Conservation (phyloP, 2,329 filamentous ascomycete species). For the Neoascochyta sp. region DNA sequence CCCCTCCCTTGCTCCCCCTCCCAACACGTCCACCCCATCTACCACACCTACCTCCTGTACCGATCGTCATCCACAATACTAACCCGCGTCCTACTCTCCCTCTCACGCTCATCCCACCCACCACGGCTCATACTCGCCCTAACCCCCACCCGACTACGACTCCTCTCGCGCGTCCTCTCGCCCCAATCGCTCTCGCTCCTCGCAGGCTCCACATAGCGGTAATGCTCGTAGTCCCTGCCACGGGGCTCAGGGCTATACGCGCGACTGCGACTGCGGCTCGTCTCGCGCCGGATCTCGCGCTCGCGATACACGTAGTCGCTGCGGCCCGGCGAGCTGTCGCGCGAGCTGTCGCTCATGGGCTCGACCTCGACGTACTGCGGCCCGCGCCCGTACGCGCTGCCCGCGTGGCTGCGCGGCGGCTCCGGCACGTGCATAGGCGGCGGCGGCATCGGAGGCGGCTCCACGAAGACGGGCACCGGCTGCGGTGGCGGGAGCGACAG, state of each 20-base stretch:
- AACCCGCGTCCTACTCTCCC: slow-evolving; percentile 30
- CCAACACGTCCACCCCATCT: too few species aligned
- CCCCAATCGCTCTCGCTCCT: slow-evolving; percentile 30
- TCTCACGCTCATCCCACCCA: slow-evolving; percentile 22
- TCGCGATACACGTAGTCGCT: slow-evolving; percentile 45
- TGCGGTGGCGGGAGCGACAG: slow-evolving; percentile 39
- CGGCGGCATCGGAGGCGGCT: slow-evolving; percentile 32
- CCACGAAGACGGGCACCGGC: slow-evolving; percentile 41
- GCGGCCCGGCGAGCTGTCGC: slow-evolving; percentile 26
- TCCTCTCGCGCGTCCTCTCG: slow-evolving; percentile 23
- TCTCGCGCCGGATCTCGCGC: slow-evolving; percentile 43
- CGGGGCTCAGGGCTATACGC: slow-evolving; percentile 32
- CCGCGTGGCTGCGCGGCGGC: slow-evolving; percentile 18
- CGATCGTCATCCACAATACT: slow-evolving; percentile 25
- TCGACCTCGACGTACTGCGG: slow-evolving; percentile 49
- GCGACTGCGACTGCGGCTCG: slow-evolving; percentile 11
- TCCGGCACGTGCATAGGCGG: slow-evolving; percentile 18
- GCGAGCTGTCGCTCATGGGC: slow-evolving; percentile 33
- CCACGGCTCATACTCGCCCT: too few species aligned
- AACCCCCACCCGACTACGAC: too few species aligned
- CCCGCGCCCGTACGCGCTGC: too few species aligned
- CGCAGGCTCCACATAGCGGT: slow-evolving; percentile 45
- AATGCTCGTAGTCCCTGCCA: slow-evolving; percentile 44
- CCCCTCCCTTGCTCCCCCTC: too few species aligned
- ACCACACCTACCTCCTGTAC: slow-evolving; percentile 21